Conservation (phyloP, 306 rosid species). For the Vigna radiata region DNA sequence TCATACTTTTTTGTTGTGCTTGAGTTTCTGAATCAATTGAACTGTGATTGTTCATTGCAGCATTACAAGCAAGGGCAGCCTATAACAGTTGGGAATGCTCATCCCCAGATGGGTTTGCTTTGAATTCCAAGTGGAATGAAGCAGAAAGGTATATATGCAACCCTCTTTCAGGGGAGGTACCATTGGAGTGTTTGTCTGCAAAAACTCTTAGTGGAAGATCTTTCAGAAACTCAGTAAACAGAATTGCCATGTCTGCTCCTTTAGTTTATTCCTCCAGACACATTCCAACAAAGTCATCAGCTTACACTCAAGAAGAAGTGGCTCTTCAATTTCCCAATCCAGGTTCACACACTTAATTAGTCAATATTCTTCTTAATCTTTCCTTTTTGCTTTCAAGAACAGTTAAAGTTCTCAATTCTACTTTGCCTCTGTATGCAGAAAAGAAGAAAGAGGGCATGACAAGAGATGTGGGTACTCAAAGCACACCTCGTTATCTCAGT, state of each 20-base stretch:
- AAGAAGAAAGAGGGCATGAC: slow-evolving; percentile 68
- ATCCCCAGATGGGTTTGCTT: slow-evolving; percentile 88
- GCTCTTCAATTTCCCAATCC: slow-evolving; percentile 60
- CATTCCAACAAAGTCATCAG: slow-evolving; percentile 60
- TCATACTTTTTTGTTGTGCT: neutral
- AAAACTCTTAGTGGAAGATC: slow-evolving; percentile 93
- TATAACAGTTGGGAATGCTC: slow-evolving; percentile 74
- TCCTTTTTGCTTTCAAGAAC: neutral
- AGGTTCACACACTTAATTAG: slow-evolving; percentile 55
- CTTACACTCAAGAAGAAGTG: slow-evolving; percentile 48
- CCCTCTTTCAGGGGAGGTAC: slow-evolving; percentile 92
- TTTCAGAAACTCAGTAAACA: slow-evolving; percentile 64
- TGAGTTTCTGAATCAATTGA: slow-evolving; percentile 3
- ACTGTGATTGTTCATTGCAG: slow-evolving; percentile 52
- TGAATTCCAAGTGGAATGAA: slow-evolving; percentile 97
- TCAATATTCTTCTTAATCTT: neutral
- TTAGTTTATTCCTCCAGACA: slow-evolving; percentile 67
- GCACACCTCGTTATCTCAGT: slow-evolving; percentile 74
- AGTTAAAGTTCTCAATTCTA: slow-evolving; percentile 2
- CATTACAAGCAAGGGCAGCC: slow-evolving; percentile 79
- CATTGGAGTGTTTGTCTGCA: slow-evolving; percentile 94
- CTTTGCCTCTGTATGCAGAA: slow-evolving; percentile 47
- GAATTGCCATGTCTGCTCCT: slow-evolving; percentile 87
- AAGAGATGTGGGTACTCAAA: slow-evolving; percentile 90
- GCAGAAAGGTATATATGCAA: slow-evolving; percentile 97